phyloP scores from a whole-genome alignment of 306 rosid species.

The Purshia tridentata region DNA sequence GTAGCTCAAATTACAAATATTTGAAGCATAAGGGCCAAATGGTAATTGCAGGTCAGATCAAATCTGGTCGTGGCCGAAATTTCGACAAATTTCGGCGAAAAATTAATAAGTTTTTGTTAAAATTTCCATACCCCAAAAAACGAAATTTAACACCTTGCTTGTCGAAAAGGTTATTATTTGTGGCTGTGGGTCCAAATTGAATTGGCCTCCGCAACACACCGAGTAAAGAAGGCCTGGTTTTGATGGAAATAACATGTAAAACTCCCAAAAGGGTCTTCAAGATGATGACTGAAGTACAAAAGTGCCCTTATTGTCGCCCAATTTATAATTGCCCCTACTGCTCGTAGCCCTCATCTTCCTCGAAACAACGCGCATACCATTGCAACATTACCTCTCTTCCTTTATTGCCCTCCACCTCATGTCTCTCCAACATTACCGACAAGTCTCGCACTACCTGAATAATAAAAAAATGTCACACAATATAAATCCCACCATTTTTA shows the following conservation, averaged over 20 bases:
- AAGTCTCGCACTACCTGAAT: no score
- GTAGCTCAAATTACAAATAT: no score
- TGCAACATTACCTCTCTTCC: neutral
- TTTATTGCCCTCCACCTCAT: slow-evolving; percentile 1
- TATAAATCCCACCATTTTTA: no score
- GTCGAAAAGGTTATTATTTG: no score
- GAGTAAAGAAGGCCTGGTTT: neutral
- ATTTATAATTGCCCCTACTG: slow-evolving; percentile 9
- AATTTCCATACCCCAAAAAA: no score
- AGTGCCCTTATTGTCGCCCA: slow-evolving; percentile 2
- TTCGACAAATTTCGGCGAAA: no score
- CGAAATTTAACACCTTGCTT: no score
- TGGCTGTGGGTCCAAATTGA: neutral
- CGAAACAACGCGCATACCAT: slow-evolving; percentile 19
- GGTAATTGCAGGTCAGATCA: no score
- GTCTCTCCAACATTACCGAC: neutral
- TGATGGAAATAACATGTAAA: neutral
- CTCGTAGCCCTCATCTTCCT: slow-evolving; percentile 20
- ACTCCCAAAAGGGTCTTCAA: slow-evolving; percentile 13
- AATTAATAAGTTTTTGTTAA: no score
- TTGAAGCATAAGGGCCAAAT: no score
- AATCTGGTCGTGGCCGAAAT: no score
- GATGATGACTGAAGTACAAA: slow-evolving; percentile 14
- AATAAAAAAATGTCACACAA: no score
- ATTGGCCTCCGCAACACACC: neutral